Evolutionary conservation across 768 basidiomycete species (phyloP).

Genomic region (Collybia nuda): DNA sequence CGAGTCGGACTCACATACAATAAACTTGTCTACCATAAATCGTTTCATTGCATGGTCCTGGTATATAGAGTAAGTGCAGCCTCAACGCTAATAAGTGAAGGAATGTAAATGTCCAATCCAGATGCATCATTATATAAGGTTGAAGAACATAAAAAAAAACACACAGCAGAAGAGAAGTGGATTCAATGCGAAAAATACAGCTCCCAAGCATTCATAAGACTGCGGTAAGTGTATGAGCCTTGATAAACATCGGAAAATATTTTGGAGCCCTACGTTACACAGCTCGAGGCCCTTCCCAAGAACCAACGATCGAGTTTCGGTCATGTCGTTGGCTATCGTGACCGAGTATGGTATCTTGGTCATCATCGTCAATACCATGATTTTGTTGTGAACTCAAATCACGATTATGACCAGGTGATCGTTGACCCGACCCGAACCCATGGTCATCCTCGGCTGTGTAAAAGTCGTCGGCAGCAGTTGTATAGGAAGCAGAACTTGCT

Average conservation of each 20-base stretch:
- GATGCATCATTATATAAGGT: slow-evolving; percentile 25
- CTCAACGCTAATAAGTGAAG: slow-evolving; percentile 12
- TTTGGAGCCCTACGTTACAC: slow-evolving; percentile 28
- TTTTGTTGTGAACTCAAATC: too few species aligned
- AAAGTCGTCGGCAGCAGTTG: slow-evolving; percentile 44
- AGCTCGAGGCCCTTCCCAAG: slow-evolving; percentile 41
- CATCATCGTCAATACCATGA: too few species aligned
- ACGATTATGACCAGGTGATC: neutral
- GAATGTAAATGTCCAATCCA: slow-evolving; percentile 26
- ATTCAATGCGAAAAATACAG: slow-evolving; percentile 1
- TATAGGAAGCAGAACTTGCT: slow-evolving; percentile 40
- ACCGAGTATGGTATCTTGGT: too few species aligned
- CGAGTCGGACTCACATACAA: too few species aligned
- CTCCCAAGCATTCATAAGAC: neutral
- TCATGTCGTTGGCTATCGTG: neutral
- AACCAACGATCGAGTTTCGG: slow-evolving; percentile 16
- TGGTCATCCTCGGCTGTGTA: slow-evolving; percentile 27
- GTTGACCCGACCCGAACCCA: slow-evolving; percentile 1
- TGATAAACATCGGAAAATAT: slow-evolving; percentile 3
- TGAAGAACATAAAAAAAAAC: slow-evolving; percentile 15
- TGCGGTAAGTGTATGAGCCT: neutral
- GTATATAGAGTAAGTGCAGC: slow-evolving; percentile 12
- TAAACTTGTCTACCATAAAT: slow-evolving; percentile 5
- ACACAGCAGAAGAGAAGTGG: slow-evolving; percentile 3
- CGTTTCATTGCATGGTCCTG: slow-evolving; percentile 19